Percentiles rank a stretch among this genome's conserved stretches.
Conservation (phyloP, 2,329 filamentous ascomycete genomes). For the Trichoderma pleuroti region DNA sequence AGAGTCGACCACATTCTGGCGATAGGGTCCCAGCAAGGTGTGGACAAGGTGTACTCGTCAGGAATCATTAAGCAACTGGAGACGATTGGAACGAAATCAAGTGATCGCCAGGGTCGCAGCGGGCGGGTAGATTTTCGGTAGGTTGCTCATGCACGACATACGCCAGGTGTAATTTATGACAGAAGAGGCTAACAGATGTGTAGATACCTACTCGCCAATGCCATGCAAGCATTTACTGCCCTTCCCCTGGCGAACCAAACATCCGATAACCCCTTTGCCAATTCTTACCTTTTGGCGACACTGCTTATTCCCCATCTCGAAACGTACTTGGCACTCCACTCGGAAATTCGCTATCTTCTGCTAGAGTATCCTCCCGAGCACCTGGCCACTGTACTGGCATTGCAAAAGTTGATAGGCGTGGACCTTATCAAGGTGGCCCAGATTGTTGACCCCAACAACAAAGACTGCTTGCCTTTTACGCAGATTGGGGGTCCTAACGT, state of each 20-base stretch:
- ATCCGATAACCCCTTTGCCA: conserved; percentile 52
- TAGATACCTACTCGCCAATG: conserved; percentile 58
- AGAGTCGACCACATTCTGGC: conserved; percentile 58
- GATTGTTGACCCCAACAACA: conserved; percentile 46
- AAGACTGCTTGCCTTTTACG: conserved; percentile 37
- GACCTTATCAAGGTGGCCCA: conserved; percentile 58
- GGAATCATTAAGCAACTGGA: conserved; percentile 52
- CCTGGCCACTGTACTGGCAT: conserved; percentile 52
- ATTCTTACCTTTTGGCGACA: conserved; percentile 53
- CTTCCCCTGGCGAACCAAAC: conserved; percentile 49
- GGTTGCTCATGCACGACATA: conserved; percentile 20
- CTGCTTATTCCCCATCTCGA: conserved; percentile 60
- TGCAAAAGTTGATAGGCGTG: conserved; percentile 55
- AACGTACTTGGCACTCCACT: conserved; percentile 53
- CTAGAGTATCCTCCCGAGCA: conserved; percentile 58
- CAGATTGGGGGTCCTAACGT: conserved; percentile 38
- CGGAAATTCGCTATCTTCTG: conserved; percentile 53
- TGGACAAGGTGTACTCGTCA: conserved; percentile 48
- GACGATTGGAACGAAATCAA: conserved; percentile 49
- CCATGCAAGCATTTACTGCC: conserved; percentile 56
- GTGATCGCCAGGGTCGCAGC: conserved; percentile 46
- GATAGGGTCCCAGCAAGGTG: conserved; percentile 54
- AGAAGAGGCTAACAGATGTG: not conserved
- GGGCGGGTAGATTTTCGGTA: conserved; percentile 59
- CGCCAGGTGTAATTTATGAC: not conserved